phyloP scores from a whole-genome alignment of 1,284 basidiomycete species.

The Rhizopogon parksii region DNA sequence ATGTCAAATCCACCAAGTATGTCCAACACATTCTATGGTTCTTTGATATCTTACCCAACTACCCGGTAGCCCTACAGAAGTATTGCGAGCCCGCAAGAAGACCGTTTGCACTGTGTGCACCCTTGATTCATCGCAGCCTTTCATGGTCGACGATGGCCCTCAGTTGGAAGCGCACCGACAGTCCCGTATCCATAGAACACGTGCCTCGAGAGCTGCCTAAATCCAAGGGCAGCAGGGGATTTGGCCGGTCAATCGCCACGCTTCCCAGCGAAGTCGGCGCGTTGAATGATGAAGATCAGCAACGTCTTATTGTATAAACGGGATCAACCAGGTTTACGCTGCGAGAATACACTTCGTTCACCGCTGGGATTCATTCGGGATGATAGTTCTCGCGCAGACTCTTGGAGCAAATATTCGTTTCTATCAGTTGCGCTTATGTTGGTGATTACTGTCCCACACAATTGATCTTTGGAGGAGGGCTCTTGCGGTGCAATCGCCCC shows the following conservation, averaged over 20 bases:
- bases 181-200: constrained; percentile 51
- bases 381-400: neutral
- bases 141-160: constrained; percentile 66
- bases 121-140: constrained; percentile 49
- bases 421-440: neutral
- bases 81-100: constrained; percentile 54
- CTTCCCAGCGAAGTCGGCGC: neutral
- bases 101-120: constrained; percentile 70
- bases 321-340: no score
- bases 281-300: neutral
- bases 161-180: constrained; percentile 62
- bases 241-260: neutral
- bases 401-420: neutral
- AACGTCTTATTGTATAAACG: neutral
- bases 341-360: neutral
- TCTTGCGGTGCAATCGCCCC: neutral
- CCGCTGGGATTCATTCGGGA: neutral
- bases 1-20: constrained; percentile 44
- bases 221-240: neutral
- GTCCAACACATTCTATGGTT: constrained; percentile 19
- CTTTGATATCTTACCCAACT: constrained; percentile 10
- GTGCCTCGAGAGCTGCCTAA: constrained; percentile 11
- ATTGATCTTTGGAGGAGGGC: neutral
- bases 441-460: neutral
- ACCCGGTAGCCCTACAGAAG: constrained; percentile 43